A percentile compares a stretch with the other conserved stretches of the same genome.
Conservation (phyloP, 352 stramenopile species). For the Plasmopara viticola region DNA sequence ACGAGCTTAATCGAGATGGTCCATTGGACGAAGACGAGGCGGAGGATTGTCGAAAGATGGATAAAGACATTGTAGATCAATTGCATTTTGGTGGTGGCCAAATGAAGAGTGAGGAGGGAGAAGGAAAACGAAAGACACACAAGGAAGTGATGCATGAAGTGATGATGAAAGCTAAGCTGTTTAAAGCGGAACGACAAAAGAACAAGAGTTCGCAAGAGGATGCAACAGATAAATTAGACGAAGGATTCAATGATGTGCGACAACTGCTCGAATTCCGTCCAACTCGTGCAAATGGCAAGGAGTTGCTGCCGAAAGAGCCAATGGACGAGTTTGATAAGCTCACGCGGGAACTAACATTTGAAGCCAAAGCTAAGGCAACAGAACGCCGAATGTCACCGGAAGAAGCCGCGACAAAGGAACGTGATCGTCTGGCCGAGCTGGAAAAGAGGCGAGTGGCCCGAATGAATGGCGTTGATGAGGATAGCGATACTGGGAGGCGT, state of each 20-base stretch:
- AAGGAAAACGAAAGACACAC: conserved; percentile 67
- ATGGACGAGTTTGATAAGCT: conserved; percentile 86
- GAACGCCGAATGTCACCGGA: conserved; percentile 93
- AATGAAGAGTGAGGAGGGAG: conserved; percentile 14
- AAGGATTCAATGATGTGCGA: conserved; percentile 58
- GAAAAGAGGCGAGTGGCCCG: conserved; percentile 91
- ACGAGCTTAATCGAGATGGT: conserved; percentile 45
- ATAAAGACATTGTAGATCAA: conserved; percentile 77
- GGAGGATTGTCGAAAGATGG: conserved; percentile 58
- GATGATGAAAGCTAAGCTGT: conserved; percentile 89
- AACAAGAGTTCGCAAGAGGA: conserved; percentile 80
- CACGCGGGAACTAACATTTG: conserved; percentile 79
- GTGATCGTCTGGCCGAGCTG: conserved; percentile 86
- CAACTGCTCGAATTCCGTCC: conserved; percentile 72
- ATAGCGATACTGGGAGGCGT: conserved; percentile 35
- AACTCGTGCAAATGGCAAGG: conserved; percentile 54
- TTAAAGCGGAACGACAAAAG: conserved; percentile 84
- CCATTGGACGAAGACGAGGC: conserved; percentile 66
- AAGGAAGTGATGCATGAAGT: conserved; percentile 90
- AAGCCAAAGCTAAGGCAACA: conserved; percentile 89
- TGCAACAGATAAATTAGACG: conserved; percentile 66
- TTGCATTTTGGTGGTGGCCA: conserved; percentile 79
- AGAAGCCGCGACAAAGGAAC: conserved; percentile 90
- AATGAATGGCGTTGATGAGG: conserved; percentile 90
- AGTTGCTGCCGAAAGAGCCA: conserved; percentile 54